Percentiles rank a stretch among this genome's conserved stretches.
phyloP scores from a whole-genome alignment of 495 filamentous ascomycete species.

The Xylaria flabelliformis region DNA sequence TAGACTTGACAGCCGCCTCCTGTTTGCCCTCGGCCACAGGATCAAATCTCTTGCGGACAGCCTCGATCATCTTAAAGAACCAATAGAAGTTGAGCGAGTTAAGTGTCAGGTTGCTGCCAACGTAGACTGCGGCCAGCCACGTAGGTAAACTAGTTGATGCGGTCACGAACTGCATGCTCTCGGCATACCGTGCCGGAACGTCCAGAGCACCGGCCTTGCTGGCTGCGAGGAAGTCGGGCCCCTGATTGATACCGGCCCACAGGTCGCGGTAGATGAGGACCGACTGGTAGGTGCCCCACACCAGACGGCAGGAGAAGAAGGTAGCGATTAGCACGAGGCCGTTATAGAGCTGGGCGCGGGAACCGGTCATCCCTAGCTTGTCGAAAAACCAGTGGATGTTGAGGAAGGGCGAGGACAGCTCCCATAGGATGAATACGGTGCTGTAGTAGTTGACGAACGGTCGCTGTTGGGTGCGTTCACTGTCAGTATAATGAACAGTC shows the following conservation, averaged over 20 bases:
- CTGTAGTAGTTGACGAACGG: constrained; percentile 96
- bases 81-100: constrained; percentile 93
- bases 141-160: constrained; percentile 65
- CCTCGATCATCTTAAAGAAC: constrained; percentile 96
- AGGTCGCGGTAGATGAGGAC: constrained; percentile 79
- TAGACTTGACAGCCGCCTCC: constrained; percentile 33
- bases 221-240: constrained; percentile 41
- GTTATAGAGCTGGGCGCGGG: constrained; percentile 49
- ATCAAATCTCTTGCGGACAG: constrained; percentile 88
- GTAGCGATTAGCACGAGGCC: constrained; percentile 43
- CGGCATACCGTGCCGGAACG: constrained; percentile 43
- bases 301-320: constrained; percentile 88
- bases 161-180: constrained; percentile 55
- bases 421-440: constrained; percentile 92
- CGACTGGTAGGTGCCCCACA: constrained; percentile 91
- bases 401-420: constrained; percentile 91
- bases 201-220: constrained; percentile 39
- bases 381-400: constrained; percentile 99
- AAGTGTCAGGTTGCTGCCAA: constrained; percentile 77
- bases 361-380: constrained; percentile 93
- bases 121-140: constrained; percentile 81
- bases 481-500: neutral
- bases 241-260: constrained; percentile 63
- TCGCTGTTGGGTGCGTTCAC: constrained; percentile 57
- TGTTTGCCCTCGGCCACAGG: constrained; percentile 38